These are phyloP conservation scores for Schizophyllum amplum DNA, from an alignment of 1,284 basidiomycete genomes.

Conservation along the genomic window DNA sequence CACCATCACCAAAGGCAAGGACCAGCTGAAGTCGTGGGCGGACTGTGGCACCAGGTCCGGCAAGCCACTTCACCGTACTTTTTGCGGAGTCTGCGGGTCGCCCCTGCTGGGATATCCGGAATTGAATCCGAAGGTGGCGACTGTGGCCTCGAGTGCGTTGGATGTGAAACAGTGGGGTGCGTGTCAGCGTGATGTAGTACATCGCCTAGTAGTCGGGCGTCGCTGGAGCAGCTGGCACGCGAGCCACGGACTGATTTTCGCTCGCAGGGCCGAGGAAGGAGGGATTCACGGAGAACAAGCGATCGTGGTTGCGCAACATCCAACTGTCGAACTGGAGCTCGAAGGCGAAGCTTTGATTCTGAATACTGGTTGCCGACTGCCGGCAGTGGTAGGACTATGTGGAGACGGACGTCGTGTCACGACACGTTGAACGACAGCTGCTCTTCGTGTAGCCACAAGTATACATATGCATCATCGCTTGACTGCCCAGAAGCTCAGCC, in stretches of 20 bases:
- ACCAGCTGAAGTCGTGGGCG: constrained; percentile 17
- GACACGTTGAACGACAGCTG: too few relatives aligned
- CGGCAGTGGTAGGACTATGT: too few relatives aligned
- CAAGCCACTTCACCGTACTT: constrained; percentile 18
- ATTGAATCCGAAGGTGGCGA: background rate
- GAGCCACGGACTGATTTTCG: background rate
- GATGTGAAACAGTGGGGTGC: background rate
- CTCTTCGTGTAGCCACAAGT: too few relatives aligned
- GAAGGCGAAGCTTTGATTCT: background rate
- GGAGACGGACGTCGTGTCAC: too few relatives aligned
- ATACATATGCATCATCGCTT: too few relatives aligned
- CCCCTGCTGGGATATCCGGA: constrained; percentile 16
- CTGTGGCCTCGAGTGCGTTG: background rate
- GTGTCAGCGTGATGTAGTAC: background rate
- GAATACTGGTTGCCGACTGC: too few relatives aligned
- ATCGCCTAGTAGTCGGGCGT: background rate
- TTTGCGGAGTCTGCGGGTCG: constrained; percentile 25
- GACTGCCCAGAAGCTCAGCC: too few relatives aligned
- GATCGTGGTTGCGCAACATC: background rate
- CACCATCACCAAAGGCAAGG: constrained; percentile 18
- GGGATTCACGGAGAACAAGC: background rate
- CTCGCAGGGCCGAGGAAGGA: background rate
- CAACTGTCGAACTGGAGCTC: background rate
- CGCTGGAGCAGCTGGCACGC: background rate
- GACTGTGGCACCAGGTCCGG: constrained; percentile 23